A percentile compares a stretch with the other conserved stretches of the same genome.
phyloP scores from a whole-genome alignment of 2,329 filamentous ascomycete genomes.

The Stachybotrys echinatus region DNA sequence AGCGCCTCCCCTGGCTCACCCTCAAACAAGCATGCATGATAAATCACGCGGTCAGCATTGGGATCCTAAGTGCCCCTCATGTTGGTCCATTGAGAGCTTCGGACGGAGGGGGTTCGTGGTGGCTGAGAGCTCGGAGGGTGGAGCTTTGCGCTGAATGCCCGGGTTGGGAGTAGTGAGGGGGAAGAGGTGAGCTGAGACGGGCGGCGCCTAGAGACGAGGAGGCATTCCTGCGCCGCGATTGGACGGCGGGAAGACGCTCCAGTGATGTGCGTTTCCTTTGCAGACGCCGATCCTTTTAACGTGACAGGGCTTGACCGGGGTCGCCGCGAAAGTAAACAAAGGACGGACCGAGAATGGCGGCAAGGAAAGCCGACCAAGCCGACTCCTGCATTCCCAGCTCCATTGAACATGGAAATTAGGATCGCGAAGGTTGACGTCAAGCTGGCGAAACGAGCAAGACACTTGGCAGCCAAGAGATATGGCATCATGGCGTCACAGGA shows the following conservation, averaged over 20 bases:
- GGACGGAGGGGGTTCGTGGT: background rate
- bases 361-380: too few species aligned
- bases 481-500: background rate
- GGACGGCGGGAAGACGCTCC: background rate
- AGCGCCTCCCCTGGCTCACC: background rate
- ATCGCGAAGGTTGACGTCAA: background rate
- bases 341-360: background rate
- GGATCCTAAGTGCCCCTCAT: background rate
- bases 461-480: background rate
- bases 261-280: background rate
- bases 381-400: too few species aligned
- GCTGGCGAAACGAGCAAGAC: background rate
- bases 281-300: background rate
- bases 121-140: background rate
- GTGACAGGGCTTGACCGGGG: background rate
- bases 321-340: background rate
- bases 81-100: background rate
- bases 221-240: background rate
- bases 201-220: background rate
- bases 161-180: background rate
- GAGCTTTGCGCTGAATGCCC: background rate
- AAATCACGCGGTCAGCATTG: slow-evolving; percentile 1
- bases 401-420: too few species aligned
- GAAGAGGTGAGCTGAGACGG: background rate
- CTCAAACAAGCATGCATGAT: background rate